Base-by-base conservation (phyloP, 208 protist genomes). In the Kentomonas sorsogonicus region DNA sequence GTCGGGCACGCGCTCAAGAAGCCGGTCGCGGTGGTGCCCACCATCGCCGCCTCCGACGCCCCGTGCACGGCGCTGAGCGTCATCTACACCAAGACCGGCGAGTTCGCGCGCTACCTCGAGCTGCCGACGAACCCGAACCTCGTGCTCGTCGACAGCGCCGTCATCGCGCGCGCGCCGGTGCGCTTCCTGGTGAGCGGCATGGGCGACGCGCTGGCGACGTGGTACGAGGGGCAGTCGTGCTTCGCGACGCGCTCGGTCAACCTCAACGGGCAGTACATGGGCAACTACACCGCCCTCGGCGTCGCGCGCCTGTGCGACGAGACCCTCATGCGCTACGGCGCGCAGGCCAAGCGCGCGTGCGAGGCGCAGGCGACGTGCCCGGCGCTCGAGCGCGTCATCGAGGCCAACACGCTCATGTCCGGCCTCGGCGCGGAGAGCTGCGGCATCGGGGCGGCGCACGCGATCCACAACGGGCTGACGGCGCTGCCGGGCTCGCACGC, bases 381-480 rank as follows among this genome's bases (percentile, higher is more conserved):
- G 2, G 61, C 68, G 39, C 34, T 74, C 2, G 68, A 68, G 55
- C 60, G 68, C 26, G 52, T 74, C 30, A 68, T 74, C 38, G 68
- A 74, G 36, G 60, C 68, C 16, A 74, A 68, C 54, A 69, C 60
- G 27, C 52, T 74, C 25, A 45, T 74, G 18, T 67, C 60, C 9
- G 68, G 68, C 48, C 46, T 74, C 34, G 68, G 68, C 13, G 47
- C 53, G 3, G 62, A 68, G 31, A 68, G 60, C 25, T 52, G 53
- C 48, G 68, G 68, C 0, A 54, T 74, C 22, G 60, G 26, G 9
- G 68, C 68, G 16, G 51, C 53, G 2, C 68, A 74, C 56, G 60
- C 60, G 16, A 74, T 74, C 48, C 60, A 74, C 51, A 74, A 74
- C 44, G 68, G 60, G 34, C 53, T 74, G 23, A 69, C 68, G 9